These are phyloP conservation scores for Pichia sp. DNA, from an alignment of 1,139 yeast species.

Conservation along the genomic window DNA sequence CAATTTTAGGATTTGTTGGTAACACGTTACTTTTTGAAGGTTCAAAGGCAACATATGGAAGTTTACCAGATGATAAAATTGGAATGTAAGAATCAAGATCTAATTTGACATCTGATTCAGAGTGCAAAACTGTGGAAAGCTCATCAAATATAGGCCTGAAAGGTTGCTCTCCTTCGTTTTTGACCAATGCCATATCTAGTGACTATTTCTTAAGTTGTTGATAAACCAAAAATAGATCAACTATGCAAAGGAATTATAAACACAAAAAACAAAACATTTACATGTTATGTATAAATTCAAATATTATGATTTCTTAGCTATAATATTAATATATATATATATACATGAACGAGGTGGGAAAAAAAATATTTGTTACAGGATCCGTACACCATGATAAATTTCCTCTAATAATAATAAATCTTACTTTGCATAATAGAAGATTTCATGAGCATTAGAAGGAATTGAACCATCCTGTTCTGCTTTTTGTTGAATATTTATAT, in stretches of 20 bases:
- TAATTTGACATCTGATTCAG: no score
- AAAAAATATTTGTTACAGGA: neutral
- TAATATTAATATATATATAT: no score
- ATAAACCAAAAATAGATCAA: no score
- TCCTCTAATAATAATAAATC: no score
- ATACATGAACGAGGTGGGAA: neutral
- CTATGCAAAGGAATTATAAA: no score
- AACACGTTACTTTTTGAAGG: neutral
- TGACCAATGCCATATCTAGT: neutral
- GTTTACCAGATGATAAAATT: neutral
- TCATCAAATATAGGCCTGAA: no score
- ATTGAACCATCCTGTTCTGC: conserved; percentile 8
- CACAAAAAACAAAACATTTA: no score
- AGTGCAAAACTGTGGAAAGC: neutral
- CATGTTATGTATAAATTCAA: no score
- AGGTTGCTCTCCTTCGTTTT: neutral
- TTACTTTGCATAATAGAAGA: conserved; percentile 29
- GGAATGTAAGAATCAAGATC: neutral
- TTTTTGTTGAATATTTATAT: no score
- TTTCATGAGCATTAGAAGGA: conserved; percentile 20
- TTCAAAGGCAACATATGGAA: conserved; percentile 1
- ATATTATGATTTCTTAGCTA: no score
- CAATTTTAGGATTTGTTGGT: neutral
- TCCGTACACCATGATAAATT: conserved; percentile 4
- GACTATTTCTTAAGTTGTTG: no score